phyloP scores from a whole-genome alignment of 805 yeast species.

The Komagataella ulmi region DNA sequence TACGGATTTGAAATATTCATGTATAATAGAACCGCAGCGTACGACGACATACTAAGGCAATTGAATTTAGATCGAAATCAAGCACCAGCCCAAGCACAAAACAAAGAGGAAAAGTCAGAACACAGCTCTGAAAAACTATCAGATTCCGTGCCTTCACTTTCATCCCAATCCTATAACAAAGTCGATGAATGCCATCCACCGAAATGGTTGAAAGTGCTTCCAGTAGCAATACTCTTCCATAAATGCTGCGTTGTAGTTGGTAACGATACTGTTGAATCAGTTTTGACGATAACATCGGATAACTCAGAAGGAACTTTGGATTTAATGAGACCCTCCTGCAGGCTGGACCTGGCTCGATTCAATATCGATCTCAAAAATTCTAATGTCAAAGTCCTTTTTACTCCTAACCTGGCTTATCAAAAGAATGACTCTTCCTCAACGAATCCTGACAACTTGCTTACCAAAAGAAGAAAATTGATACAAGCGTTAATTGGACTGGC shows the following conservation, averaged over 20 bases:
- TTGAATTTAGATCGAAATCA: background rate
- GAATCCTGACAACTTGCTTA: background rate
- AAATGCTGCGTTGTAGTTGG: background rate
- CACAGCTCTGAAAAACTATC: background rate
- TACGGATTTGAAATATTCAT: conserved; percentile 77
- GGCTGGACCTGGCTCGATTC: background rate
- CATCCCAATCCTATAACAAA: background rate
- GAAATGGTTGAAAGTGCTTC: background rate
- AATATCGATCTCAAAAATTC: background rate
- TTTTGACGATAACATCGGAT: background rate
- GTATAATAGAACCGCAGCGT: conserved; percentile 71
- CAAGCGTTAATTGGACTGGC: background rate
- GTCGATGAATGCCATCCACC: background rate
- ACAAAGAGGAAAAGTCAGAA: conserved; percentile 13
- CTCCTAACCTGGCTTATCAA: background rate
- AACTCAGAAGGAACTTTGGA: background rate
- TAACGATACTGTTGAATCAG: background rate
- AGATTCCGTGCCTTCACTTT: background rate
- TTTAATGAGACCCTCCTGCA: background rate
- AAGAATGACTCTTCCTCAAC: background rate
- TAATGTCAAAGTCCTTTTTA: background rate
- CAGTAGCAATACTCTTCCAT: background rate
- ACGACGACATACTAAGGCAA: conserved; percentile 40
- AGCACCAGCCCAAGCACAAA: conserved; percentile 31
- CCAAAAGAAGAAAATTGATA: background rate